These are phyloP conservation scores for Datura wrightii DNA, from an alignment of 257 asterid genomes.

Conservation along the genomic window DNA sequence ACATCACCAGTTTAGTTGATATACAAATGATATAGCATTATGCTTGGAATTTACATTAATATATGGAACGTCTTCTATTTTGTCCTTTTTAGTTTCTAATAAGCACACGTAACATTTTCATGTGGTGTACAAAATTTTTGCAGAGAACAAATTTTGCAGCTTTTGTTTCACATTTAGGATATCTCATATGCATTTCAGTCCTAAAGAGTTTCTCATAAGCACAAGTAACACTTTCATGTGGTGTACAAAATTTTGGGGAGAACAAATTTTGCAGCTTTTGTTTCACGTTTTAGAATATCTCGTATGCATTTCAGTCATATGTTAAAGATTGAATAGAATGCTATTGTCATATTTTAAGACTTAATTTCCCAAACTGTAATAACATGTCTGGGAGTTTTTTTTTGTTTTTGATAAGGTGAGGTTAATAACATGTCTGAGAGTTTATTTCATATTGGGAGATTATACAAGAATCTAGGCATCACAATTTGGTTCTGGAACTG, in stretches of 20 bases:
- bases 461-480: slow-evolving; percentile 49
- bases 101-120: background rate
- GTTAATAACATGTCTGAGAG: slow-evolving; percentile 25
- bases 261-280: slow-evolving; percentile 18
- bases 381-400: slow-evolving; percentile 12
- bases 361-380: slow-evolving; percentile 31
- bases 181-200: background rate
- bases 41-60: background rate
- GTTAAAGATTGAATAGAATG: slow-evolving; percentile 6
- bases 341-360: slow-evolving; percentile 2
- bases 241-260: background rate
- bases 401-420: background rate
- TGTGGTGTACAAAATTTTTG: background rate
- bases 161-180: slow-evolving; percentile 20
- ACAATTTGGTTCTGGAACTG: slow-evolving; percentile 70
- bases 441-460: slow-evolving; percentile 33
- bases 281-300: slow-evolving; percentile 19
- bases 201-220: background rate
- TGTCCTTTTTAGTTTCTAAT: slow-evolving; percentile 5
- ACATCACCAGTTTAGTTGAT: background rate
- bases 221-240: background rate
- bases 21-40: slow-evolving; percentile 11
- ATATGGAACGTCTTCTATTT: background rate
- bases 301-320: slow-evolving; percentile 9
- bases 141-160: slow-evolving; percentile 19